Percentiles rank a stretch among this genome's conserved stretches.
Conservation (phyloP, 1,139 yeast genomes). For the Tardiomyces digboiensis region DNA sequence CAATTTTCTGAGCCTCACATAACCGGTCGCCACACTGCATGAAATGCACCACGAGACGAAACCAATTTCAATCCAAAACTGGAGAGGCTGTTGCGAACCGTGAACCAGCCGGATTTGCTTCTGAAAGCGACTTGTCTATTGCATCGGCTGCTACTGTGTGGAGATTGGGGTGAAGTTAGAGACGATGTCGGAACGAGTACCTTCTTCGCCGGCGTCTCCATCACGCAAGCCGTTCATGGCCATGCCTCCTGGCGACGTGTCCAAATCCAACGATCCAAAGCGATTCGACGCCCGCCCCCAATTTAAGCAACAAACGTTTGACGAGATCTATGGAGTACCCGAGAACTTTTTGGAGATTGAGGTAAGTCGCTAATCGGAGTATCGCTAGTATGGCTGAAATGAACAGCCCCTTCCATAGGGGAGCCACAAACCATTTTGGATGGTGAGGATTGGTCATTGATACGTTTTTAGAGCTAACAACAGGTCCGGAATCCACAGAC, state of each 20-base stretch:
- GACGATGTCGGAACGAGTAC: neutral
- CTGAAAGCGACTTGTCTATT: too few species aligned
- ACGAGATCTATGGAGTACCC: constrained; percentile 87
- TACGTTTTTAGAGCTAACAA: constrained; percentile 2
- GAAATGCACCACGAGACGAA: neutral
- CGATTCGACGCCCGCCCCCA: neutral
- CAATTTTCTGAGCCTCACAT: constrained; percentile 1
- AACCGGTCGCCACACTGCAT: neutral
- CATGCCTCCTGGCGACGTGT: neutral
- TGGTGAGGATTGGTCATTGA: neutral
- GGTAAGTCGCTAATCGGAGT: constrained; percentile 32
- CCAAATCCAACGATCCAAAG: neutral
- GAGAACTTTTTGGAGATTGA: constrained; percentile 92
- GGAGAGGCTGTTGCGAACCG: too few species aligned
- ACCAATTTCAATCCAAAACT: too few species aligned
- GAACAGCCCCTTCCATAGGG: neutral
- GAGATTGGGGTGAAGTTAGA: too few species aligned
- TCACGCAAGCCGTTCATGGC: neutral
- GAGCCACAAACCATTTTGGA: neutral
- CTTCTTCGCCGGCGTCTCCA: neutral
- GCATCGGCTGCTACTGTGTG: too few species aligned
- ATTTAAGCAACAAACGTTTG: constrained; percentile 48
- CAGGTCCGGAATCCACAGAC: constrained; percentile 63
- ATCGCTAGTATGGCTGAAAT: neutral
- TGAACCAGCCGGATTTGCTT: too few species aligned